Evolutionary conservation across 306 rosid species (phyloP), one percentile per base, ranked within the genome.

Genomic region (Purshia tridentata): DNA sequence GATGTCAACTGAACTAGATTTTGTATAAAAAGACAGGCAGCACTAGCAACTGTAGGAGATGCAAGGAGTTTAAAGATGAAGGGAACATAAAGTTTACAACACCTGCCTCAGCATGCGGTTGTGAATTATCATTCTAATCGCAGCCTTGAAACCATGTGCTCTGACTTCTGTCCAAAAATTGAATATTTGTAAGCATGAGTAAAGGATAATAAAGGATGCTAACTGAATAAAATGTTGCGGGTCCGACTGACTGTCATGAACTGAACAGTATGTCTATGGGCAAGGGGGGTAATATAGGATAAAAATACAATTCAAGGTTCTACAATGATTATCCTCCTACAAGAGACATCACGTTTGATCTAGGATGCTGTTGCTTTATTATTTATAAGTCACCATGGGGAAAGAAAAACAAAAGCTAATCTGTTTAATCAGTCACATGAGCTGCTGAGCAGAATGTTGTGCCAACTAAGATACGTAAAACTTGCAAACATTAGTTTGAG

Each of bases 81-180:
- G 39, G 10, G 18, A 56, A 15, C 50, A 47, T 59, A 65, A 72
- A 80, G 73, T 76, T 22, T 70, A 39, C 10, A 56, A 8, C n/a
- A 44, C 44, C 78, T 42, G 67, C 66, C 18, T 15, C 45, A 48
- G 66, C 63, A 6, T 49, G 57, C 51, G 37, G 71, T 73, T 55
- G 45, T 72, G 77, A 81, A 76, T 73, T 65, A 70, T 35, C 76
- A 77, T 64, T 75, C 77, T 22, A 54, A 70, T 53, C 18, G 74
- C n/a, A 71, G 72, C 78, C 80, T 84, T 77, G 96, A 91, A 80
- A 86, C 86, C 97, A 93, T 91, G 85, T 93, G 82, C 82, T 88
- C 94, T 20, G 85, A 73, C 76, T 80, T 89, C 98, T 92, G 90
- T 49, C 42, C 61, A 75, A 63, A 8, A 47, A 6, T 39, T 40